phyloP scores from a whole-genome alignment of 2,329 filamentous ascomycete genomes.

The Zarea fungicola region DNA sequence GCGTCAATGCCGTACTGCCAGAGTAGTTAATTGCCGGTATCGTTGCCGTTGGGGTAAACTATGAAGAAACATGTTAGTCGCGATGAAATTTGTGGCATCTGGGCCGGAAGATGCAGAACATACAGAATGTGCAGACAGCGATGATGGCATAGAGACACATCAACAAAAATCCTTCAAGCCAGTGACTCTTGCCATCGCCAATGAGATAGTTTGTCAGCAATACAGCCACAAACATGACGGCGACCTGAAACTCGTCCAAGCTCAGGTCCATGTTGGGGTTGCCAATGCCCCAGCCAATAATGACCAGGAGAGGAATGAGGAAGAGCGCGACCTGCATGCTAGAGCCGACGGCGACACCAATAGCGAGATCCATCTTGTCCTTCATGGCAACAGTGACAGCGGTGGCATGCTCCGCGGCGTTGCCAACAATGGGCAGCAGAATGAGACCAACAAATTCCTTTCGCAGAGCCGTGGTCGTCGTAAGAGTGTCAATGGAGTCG shows the following conservation, averaged over 20 bases:
- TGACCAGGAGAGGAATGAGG: constrained; percentile 69
- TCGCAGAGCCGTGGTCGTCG: constrained; percentile 53
- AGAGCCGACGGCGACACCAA: constrained; percentile 73
- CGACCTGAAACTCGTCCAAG: constrained; percentile 86
- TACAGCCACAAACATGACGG: constrained; percentile 76
- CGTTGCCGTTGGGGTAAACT: constrained; percentile 10
- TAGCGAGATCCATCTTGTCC: constrained; percentile 81
- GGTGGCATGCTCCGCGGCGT: constrained; percentile 76
- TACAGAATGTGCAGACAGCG: constrained; percentile 60
- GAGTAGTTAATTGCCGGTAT: neutral
- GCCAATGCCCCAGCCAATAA: constrained; percentile 72
- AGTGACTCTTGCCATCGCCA: constrained; percentile 76
- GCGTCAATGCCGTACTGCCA: neutral
- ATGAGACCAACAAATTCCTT: constrained; percentile 77
- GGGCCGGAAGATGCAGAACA: constrained; percentile 24
- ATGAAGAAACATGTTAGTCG: neutral
- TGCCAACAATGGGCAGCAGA: constrained; percentile 76
- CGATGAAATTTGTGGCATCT: neutral
- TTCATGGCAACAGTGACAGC: constrained; percentile 75
- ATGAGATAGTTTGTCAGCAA: constrained; percentile 85
- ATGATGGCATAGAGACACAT: constrained; percentile 79
- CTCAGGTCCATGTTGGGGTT: constrained; percentile 71
- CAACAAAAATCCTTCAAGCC: constrained; percentile 70
- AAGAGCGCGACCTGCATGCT: constrained; percentile 79
- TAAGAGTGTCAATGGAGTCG: constrained; percentile 64